Base-by-base conservation (phyloP, 805 yeast genomes). In the Starmerella floris region DNA sequence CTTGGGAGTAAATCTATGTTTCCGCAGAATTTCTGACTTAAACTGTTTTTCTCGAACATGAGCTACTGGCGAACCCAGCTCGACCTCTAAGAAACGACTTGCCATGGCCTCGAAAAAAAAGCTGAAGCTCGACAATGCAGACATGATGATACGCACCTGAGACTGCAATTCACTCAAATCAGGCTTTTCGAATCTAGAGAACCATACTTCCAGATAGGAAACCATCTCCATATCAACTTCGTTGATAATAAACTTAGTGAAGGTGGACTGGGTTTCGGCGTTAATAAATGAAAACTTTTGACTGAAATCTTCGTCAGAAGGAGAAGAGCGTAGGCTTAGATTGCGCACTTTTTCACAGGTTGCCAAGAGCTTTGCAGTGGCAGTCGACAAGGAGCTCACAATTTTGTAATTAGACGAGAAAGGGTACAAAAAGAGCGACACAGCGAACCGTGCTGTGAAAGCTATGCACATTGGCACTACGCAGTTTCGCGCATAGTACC, bases 381-480 rank as follows among this genome's bases (percentile, higher is more conserved):
- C 52, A 3, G 22, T 17, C 17, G 57, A 33, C 17, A 51, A 37
- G n/a, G 43, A 41, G 21, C 27, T 30, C 10, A 46, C 46, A 8
- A 54, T 49, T 28, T 50, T 50, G 26, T 38, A 44, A 32, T 47
- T 53, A 1, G 62, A 54, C 1, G 62, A 51, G 9, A 44, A 41
- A 5, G 63, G 63, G 30, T 53, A 51, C 2, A 59, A 43, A 6
- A 60, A 16, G 15, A 47, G 9, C 5, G 57, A 45, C 1, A 49
- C 49, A 6, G 49, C 43, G 27, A 56, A 39, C 17, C 51, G 41
- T 8, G 55, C 39, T 0, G 56, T 53, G 15, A 55, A 42, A 2
- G 53, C 53, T 32, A 60, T 32, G 8, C 55, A 54, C 45, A 51
- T 43, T 2, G 62, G 60, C 26, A 54, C 51, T 13, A 51, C 35